phyloP scores from a whole-genome alignment of 2,329 filamentous ascomycete species.

The Neurospora sp. region DNA sequence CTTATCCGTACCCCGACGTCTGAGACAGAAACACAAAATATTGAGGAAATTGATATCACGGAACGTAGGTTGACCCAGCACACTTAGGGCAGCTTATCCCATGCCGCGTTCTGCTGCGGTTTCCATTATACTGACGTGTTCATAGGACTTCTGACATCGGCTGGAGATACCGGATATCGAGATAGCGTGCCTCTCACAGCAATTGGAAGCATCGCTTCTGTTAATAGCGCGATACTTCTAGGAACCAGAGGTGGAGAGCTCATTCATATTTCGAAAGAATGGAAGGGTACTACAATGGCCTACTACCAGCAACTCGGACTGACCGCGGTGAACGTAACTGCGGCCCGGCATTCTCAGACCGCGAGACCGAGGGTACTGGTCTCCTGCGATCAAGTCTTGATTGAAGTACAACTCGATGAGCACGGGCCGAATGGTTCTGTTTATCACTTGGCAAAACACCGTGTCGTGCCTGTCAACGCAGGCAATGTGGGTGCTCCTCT shows the following conservation, averaged over 20 bases:
- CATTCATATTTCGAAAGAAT: conserved; percentile 26
- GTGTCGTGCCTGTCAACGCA: conserved; percentile 41
- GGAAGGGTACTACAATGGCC: conserved; percentile 11
- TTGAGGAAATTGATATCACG: conserved; percentile 13
- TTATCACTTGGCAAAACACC: conserved; percentile 30
- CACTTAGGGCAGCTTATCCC: background rate
- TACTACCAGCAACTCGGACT: conserved; percentile 20
- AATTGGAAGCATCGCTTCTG: conserved; percentile 15
- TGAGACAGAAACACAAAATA: background rate
- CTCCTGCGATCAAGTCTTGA: conserved; percentile 38
- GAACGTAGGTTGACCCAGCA: background rate
- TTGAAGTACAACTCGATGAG: conserved; percentile 24
- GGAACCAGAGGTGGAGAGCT: conserved; percentile 45
- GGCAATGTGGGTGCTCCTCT: conserved; percentile 27
- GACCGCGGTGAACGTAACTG: conserved; percentile 13
- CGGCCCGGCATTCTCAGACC: conserved; percentile 12
- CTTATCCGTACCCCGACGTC: conserved; percentile 16
- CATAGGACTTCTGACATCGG: background rate
- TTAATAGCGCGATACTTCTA: conserved; percentile 23
- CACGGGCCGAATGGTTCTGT: background rate
- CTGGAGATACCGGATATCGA: background rate
- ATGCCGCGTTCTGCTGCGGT: background rate
- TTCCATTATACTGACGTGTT: background rate
- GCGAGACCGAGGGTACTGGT: conserved; percentile 27
- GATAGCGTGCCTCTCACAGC: conserved; percentile 4